Percentiles rank a stretch among this genome's conserved stretches.
These are phyloP conservation scores for Rosa chinensis DNA, from an alignment of 306 rosid species.

Conservation along the genomic window DNA sequence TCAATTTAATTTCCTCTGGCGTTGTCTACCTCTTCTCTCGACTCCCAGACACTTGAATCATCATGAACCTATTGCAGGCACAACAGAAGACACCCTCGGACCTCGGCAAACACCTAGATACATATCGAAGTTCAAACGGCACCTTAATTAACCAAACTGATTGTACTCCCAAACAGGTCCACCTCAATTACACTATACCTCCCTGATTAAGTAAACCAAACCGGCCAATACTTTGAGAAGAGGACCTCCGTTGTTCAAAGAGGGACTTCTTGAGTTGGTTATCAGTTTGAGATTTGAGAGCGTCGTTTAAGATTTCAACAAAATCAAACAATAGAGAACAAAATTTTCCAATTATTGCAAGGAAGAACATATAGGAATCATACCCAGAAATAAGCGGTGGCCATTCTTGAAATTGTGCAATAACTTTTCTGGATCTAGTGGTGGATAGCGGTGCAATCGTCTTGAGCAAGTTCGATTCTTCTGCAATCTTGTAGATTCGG, in stretches of 20 bases:
- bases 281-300: constrained; percentile 59
- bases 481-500: too few relatives aligned
- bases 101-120: neutral
- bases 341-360: too few relatives aligned
- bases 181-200: neutral
- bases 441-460: too few relatives aligned
- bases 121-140: neutral
- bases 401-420: too few relatives aligned
- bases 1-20: neutral
- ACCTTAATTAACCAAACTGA: neutral
- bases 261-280: constrained; percentile 63
- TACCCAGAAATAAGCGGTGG: too few relatives aligned
- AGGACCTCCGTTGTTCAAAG: constrained; percentile 54
- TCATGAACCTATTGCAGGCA: neutral
- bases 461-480: too few relatives aligned
- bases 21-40: neutral
- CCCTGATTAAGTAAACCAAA: too few relatives aligned
- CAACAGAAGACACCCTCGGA: neutral
- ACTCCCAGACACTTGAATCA: neutral
- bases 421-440: too few relatives aligned
- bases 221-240: neutral
- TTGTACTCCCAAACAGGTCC: neutral
- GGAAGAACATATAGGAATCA: too few relatives aligned
- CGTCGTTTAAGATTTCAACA: constrained; percentile 55
- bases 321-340: too few relatives aligned